Evolutionary conservation across 1,284 basidiomycete genomes (phyloP).

Genomic region (Trichosporon sp.): DNA sequence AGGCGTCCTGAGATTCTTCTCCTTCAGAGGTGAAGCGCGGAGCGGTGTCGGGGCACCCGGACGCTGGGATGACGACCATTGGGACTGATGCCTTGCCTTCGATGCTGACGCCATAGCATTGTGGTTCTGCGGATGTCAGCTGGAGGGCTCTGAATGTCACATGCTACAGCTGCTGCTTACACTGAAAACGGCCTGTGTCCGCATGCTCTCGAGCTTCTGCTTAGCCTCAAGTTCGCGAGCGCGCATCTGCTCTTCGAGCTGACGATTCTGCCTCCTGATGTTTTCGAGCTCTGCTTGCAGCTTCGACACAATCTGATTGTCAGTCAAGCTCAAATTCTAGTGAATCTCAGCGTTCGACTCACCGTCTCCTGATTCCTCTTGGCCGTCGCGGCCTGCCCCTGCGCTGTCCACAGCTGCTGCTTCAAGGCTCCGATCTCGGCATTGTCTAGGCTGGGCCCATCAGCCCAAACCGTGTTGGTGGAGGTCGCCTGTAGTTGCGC

Average conservation of each 20-base stretch:
- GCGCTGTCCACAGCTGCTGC: constrained; percentile 31
- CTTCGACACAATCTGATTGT: constrained; percentile 9
- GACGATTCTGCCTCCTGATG: constrained; percentile 21
- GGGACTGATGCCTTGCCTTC: constrained; percentile 20
- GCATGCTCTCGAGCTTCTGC: constrained; percentile 46
- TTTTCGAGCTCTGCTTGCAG: constrained; percentile 24
- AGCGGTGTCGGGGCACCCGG: constrained; percentile 9
- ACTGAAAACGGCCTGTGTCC: constrained; percentile 42
- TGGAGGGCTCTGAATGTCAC: no score
- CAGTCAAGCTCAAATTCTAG: no score
- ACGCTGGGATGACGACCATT: constrained; percentile 17
- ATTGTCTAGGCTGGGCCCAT: constrained; percentile 3
- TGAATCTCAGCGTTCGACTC: constrained; percentile 5
- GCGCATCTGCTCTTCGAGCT: constrained; percentile 32
- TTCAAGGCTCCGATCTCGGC: constrained; percentile 24
- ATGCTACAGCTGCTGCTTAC: constrained; percentile 25
- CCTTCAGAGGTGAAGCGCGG: constrained; percentile 14
- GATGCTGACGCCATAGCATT: constrained; percentile 20
- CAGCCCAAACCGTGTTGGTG: neutral
- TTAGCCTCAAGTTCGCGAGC: constrained; percentile 31
- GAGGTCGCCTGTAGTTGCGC: constrained; percentile 5
- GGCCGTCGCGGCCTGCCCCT: constrained; percentile 35
- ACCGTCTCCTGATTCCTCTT: constrained; percentile 33
- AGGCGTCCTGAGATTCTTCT: constrained; percentile 12
- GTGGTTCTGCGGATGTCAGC: constrained; percentile 19